Conservation (phyloP, 306 rosid genomes). For the Vigna unguiculata region DNA sequence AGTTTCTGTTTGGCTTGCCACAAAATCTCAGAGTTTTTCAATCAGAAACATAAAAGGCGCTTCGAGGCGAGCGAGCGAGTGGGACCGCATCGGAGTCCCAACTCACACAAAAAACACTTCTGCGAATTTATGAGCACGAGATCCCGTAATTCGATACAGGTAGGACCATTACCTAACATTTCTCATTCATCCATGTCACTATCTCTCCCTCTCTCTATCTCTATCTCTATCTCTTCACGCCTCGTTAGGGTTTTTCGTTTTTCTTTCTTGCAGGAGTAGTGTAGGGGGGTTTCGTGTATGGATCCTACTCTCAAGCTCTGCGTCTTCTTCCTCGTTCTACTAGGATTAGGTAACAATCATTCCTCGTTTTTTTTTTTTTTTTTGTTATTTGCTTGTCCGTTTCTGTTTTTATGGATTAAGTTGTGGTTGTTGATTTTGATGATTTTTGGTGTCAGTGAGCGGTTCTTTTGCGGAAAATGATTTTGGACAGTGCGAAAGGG, state of each 20-base stretch:
- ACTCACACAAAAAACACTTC: conserved; percentile 44
- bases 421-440: conserved; percentile 28
- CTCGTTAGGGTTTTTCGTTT: conserved; percentile 34
- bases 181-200: not conserved
- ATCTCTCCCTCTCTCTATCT: not conserved
- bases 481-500: conserved; percentile 69
- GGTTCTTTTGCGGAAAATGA: conserved; percentile 53
- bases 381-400: not conserved
- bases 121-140: conserved; percentile 74
- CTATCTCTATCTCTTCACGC: not conserved
- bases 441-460: conserved; percentile 44
- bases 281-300: conserved; percentile 66
- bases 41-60: conserved; percentile 17
- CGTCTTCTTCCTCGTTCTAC: conserved; percentile 54
- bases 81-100: conserved; percentile 57
- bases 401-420: not conserved
- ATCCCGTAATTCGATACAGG: conserved; percentile 61
- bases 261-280: conserved; percentile 45
- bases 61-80: conserved; percentile 15
- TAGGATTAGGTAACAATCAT: conserved; percentile 63
- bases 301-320: conserved; percentile 64
- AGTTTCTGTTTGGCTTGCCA: conserved; percentile 43
- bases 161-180: conserved; percentile 48
- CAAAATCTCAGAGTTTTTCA: conserved; percentile 41
- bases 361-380: not conserved